These are phyloP conservation scores for Penicillium cinerascens DNA, from an alignment of 495 filamentous ascomycete species.

Conservation along the genomic window DNA sequence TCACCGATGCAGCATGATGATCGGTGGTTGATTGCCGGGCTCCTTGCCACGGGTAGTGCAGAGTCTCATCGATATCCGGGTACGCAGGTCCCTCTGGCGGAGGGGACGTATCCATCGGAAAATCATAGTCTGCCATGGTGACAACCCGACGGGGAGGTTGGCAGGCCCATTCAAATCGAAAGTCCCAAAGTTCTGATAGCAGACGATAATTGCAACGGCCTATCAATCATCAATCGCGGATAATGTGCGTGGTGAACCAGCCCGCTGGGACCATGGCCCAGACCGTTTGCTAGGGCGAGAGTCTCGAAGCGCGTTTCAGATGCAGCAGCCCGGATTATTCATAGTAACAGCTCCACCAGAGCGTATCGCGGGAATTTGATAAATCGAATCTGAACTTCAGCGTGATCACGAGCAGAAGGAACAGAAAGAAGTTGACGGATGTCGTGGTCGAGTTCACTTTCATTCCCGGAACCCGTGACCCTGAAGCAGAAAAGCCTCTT, in stretches of 20 bases:
- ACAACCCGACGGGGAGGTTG: background rate
- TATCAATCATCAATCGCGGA: conserved; percentile 1
- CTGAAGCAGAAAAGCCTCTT: conserved; percentile 23
- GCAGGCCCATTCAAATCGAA: background rate
- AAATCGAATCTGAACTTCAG: conserved; percentile 1
- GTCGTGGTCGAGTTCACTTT: background rate
- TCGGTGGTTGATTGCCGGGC: conserved; percentile 15
- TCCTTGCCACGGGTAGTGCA: conserved; percentile 38
- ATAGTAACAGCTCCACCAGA: conserved; percentile 22
- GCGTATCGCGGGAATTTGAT: conserved; percentile 3
- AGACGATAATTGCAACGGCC: background rate
- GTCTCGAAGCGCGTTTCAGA: conserved; percentile 15
- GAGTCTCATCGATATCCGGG: conserved; percentile 37
- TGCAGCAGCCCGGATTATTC: conserved; percentile 19
- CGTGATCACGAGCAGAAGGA: background rate
- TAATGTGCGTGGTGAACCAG: conserved; percentile 8
- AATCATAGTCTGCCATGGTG: conserved; percentile 19
- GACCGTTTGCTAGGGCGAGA: conserved; percentile 14
- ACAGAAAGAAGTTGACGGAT: background rate
- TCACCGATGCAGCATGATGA: conserved; percentile 23
- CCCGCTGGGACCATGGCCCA: conserved; percentile 19
- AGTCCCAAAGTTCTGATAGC: background rate
- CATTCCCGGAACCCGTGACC: conserved; percentile 22
- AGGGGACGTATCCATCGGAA: conserved; percentile 13
- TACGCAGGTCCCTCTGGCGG: conserved; percentile 25